Conservation (phyloP, 495 filamentous ascomycete genomes). For the Penicillium goetzii region DNA sequence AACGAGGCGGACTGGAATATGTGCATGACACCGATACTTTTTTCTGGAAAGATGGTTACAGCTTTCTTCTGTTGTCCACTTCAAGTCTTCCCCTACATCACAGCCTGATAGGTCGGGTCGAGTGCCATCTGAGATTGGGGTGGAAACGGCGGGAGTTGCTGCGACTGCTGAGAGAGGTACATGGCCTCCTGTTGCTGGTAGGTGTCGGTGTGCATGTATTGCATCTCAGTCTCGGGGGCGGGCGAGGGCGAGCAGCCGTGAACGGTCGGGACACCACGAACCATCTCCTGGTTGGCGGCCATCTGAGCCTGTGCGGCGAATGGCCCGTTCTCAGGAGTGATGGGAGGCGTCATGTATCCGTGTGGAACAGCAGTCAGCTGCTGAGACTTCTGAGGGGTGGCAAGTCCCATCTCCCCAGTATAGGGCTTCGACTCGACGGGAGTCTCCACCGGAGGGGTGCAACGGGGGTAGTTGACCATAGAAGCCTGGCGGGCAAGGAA, state of each 20-base stretch:
- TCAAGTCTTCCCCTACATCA: conserved; percentile 27
- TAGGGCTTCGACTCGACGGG: conserved; percentile 59
- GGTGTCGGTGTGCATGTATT: conserved; percentile 43
- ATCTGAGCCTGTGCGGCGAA: conserved; percentile 46
- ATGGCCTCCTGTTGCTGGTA: conserved; percentile 45
- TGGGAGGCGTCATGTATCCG: conserved; percentile 91
- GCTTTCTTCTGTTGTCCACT: conserved; percentile 17
- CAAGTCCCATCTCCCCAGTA: conserved; percentile 57
- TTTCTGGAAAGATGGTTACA: conserved; percentile 23
- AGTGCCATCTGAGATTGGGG: conserved; percentile 44
- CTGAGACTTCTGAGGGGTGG: conserved; percentile 84
- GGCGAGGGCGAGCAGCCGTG: conserved; percentile 47
- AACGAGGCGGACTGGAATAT: conserved; percentile 27
- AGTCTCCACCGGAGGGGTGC: conserved; percentile 70
- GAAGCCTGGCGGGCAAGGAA: conserved; percentile 86
- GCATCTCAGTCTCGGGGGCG: conserved; percentile 43
- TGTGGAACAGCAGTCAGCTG: conserved; percentile 65
- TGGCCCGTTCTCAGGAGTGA: conserved; percentile 83
- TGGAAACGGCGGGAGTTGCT: conserved; percentile 37
- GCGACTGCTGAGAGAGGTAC: conserved; percentile 35
- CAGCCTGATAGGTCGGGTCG: conserved; percentile 39
- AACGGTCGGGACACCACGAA: conserved; percentile 30
- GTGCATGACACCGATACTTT: conserved; percentile 34
- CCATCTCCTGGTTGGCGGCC: conserved; percentile 31
- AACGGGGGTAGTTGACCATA: conserved; percentile 68